Evolutionary conservation across 2,329 filamentous ascomycete species (phyloP).

Genomic region (Blumeriella jaapii): DNA sequence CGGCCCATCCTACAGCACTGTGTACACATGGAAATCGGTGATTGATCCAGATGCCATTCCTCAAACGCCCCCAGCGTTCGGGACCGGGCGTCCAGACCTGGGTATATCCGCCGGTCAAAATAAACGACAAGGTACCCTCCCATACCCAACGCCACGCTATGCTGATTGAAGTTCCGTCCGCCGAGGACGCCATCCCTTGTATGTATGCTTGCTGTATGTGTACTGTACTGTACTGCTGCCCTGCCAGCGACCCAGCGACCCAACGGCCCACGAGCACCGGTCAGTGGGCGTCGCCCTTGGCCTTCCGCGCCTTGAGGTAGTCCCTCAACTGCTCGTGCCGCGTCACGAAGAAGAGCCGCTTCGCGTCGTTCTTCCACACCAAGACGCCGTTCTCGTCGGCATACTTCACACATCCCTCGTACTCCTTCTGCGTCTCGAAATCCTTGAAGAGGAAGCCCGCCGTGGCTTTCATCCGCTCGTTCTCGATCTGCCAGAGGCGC

Average conservation of each 20-base stretch:
- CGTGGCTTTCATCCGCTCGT: conserved; percentile 81
- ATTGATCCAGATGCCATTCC: no score
- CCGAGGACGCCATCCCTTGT: neutral
- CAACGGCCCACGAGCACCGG: no score
- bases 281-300: no score
- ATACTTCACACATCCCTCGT: conserved; percentile 59
- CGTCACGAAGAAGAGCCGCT: conserved; percentile 82
- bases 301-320: conserved; percentile 60
- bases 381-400: conserved; percentile 86
- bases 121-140: no score
- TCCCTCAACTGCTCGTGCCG: conserved; percentile 79
- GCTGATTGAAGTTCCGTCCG: neutral
- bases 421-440: conserved; percentile 62
- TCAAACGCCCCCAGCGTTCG: no score
- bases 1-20: no score
- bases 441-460: conserved; percentile 83
- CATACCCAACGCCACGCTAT: conserved; percentile 18
- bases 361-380: conserved; percentile 71
- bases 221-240: no score
- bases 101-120: no score
- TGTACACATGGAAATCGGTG: no score
- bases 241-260: no score
- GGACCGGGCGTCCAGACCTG: no score
- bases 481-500: conserved; percentile 92
- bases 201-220: no score